A percentile compares a stretch with the other conserved stretches of the same genome.
phyloP scores from a whole-genome alignment of 768 basidiomycete genomes.

The Tricholoma saponaceum region DNA sequence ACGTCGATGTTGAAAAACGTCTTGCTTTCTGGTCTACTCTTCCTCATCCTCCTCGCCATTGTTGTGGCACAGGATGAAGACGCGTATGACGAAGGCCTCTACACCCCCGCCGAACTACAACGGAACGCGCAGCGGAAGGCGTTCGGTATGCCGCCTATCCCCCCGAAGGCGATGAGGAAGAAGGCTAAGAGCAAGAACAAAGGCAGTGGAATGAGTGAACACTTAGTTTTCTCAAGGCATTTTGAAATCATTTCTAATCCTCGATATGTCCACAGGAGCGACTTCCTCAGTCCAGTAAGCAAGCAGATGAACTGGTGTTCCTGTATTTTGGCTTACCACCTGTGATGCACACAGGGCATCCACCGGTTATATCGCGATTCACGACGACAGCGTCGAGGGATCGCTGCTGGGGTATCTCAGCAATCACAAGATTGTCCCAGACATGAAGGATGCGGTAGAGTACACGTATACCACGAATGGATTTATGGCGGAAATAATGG shows the following conservation, averaged over 20 bases:
- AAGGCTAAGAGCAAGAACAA: conserved; percentile 3
- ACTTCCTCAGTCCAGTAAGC: background rate
- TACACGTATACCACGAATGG: conserved; percentile 9
- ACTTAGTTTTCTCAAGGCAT: background rate
- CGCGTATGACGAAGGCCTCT: background rate
- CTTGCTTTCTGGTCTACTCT: background rate
- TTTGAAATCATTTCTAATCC: background rate
- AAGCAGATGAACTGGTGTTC: background rate
- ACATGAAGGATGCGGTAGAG: conserved; percentile 2
- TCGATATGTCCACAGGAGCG: background rate
- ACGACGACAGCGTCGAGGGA: conserved; percentile 3
- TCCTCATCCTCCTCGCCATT: background rate
- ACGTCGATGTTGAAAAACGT: background rate
- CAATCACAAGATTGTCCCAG: conserved; percentile 6
- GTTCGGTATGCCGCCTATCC: conserved; percentile 6
- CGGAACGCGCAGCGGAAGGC: conserved; percentile 8
- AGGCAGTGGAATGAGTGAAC: conserved; percentile 1
- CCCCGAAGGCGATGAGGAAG: conserved; percentile 5
- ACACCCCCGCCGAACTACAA: conserved; percentile 6
- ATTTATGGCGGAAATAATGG: conserved; percentile 11
- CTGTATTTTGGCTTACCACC: background rate
- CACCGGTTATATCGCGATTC: conserved; percentile 14
- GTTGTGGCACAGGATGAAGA: background rate
- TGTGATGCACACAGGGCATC: background rate
- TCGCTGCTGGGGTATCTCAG: conserved; percentile 14